Evolutionary conservation across 176 grass and related monocot species (phyloP), one percentile per base, ranked within the genome.

Genomic region (bread wheat (Triticum aestivum)): DNA sequence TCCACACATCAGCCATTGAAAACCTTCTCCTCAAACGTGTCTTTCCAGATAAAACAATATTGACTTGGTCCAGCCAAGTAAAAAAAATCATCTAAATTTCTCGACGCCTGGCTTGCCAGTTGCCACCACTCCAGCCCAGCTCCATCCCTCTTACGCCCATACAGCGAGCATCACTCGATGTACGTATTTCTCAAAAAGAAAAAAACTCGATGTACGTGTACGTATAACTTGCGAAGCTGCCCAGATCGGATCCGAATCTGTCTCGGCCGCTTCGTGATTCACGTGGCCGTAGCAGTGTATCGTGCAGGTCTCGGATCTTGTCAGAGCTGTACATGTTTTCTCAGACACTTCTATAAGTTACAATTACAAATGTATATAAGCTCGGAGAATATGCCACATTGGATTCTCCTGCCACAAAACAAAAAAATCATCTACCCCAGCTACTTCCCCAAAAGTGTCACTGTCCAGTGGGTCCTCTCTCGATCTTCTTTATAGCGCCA

Each of bases 301-400:
- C 49, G 4, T 52, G 15, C 15, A 54, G 15, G 51, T 54, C 7
- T 15, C 51, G 15, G 56, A 21, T 59, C 66, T 21, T 18, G 66
- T 21, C 66, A 69, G 33, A 9, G 33, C 30, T 69, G 66, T 21
- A 52, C 38, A 63, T 20, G 61, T 24, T n/a, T 62, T 63, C n/a
- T 63, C 61, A 8, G 7, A n/a, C 56, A 61, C 56, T 45, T 4
- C 42, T 45, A 45, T 45, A 45, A 0, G 42, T 41, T 45, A 15
- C 49, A 17, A 14, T 52, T 52, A 52, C 49, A 52, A 52, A 52
- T 52, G 15, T 15, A 52, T 52, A 52, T 52, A 52, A 52, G 15
- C 49, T 52, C 15, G 15, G 49, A 62, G 80, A 71, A 70, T 79
- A 79, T 86, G 75, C 64, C 49, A 38, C n/a, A 4, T 67, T 30